Conservation (phyloP, 2,329 filamentous ascomycete species). For the Scedosporium dehoogii region DNA sequence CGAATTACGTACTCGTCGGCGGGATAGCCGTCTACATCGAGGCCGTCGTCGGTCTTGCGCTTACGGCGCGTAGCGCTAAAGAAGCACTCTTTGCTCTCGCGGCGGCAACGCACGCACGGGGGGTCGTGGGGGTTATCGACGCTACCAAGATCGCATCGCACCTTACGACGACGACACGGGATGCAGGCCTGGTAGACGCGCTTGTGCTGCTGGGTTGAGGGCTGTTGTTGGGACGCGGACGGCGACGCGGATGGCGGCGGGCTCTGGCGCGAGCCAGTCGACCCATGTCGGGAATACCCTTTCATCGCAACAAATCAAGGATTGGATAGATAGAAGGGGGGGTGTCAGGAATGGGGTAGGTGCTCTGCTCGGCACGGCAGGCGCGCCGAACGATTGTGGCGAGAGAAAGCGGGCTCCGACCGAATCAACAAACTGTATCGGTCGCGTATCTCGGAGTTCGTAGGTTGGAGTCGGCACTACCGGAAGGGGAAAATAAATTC, state of each 20-base stretch:
- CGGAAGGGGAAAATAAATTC: background rate
- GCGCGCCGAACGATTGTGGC: background rate
- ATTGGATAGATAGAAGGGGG: background rate
- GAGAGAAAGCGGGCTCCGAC: background rate
- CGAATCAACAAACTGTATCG: too few relatives aligned
- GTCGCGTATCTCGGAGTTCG: background rate
- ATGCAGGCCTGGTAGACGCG: slow-evolving; percentile 56
- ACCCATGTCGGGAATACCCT: slow-evolving; percentile 1
- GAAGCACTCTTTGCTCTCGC: slow-evolving; percentile 94
- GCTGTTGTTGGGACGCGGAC: slow-evolving; percentile 3
- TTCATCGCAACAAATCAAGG: background rate
- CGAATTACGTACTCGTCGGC: slow-evolving; percentile 60
- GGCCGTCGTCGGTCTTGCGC: slow-evolving; percentile 61
- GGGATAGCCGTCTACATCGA: slow-evolving; percentile 30
- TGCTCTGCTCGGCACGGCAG: background rate
- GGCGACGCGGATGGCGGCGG: background rate
- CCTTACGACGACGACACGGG: slow-evolving; percentile 51
- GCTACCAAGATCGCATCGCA: slow-evolving; percentile 54
- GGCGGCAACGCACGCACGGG: slow-evolving; percentile 84
- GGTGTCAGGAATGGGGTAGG: background rate
- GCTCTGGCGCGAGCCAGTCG: slow-evolving; percentile 1
- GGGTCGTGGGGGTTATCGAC: slow-evolving; percentile 93
- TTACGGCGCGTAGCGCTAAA: slow-evolving; percentile 93
- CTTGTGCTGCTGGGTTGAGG: slow-evolving; percentile 40
- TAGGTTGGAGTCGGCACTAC: slow-evolving; percentile 1